phyloP scores from a whole-genome alignment of 148 eudicot genomes.

The Rhododendron kiyosumense region DNA sequence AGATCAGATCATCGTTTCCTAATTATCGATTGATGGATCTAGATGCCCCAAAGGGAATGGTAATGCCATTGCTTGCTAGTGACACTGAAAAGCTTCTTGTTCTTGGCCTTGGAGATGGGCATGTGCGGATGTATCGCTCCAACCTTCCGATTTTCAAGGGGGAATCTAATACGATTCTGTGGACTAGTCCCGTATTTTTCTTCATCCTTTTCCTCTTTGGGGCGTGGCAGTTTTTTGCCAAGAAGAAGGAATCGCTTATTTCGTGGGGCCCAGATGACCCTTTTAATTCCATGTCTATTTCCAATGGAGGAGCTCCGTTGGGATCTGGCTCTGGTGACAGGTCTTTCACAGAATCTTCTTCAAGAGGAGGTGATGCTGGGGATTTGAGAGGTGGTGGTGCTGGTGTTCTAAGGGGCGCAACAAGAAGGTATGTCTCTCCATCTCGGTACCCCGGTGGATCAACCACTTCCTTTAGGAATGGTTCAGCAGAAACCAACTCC shows the following conservation, averaged over 20 bases:
- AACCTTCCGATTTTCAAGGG: constrained; percentile 61
- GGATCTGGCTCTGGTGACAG: constrained; percentile 52
- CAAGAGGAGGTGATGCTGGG: constrained; percentile 56
- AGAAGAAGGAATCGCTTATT: constrained; percentile 84
- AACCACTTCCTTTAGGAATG: constrained; percentile 45
- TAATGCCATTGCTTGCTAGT: constrained; percentile 62
- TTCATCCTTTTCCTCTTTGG: constrained; percentile 86
- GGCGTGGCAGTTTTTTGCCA: constrained; percentile 91
- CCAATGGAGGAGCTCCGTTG: constrained; percentile 55
- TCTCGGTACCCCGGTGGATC: constrained; percentile 57
- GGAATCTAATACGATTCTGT: constrained; percentile 56
- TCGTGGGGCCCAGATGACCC: constrained; percentile 98
- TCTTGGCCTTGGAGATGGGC: constrained; percentile 79
- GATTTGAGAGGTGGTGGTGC: constrained; percentile 49
- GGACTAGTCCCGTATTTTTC: constrained; percentile 79
- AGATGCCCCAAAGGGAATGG: constrained; percentile 17
- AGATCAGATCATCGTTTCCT: constrained; percentile 58
- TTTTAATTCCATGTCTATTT: constrained; percentile 33
- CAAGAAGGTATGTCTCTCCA: constrained; percentile 89
- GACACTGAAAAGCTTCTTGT: constrained; percentile 73
- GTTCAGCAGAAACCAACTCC: constrained; percentile 45
- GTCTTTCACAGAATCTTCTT: constrained; percentile 47
- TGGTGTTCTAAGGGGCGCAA: constrained; percentile 45
- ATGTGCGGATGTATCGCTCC: constrained; percentile 75
- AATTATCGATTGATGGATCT: constrained; percentile 28